Evolutionary conservation across 202 grass and related monocot genomes (phyloP).

Genomic region (Carex arenaria): DNA sequence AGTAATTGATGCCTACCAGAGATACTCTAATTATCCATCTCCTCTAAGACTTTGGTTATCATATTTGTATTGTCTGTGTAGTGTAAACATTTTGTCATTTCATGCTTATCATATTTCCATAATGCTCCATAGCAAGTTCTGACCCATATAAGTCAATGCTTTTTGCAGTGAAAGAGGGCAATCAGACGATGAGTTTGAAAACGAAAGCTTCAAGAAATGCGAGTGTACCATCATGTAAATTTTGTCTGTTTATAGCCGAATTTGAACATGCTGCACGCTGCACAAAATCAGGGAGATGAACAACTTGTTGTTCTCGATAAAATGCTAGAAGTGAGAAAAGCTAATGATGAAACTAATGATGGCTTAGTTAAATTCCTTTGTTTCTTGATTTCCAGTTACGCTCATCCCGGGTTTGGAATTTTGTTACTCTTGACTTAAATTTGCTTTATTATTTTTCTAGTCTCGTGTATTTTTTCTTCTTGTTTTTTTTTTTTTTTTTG

Average conservation of each 20-base stretch:
- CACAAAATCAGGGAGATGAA: slow-evolving; percentile 4
- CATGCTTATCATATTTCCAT: neutral
- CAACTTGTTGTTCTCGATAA: slow-evolving; percentile 2
- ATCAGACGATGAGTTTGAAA: slow-evolving; percentile 71
- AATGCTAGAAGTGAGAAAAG: slow-evolving; percentile 20
- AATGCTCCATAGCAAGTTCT: neutral
- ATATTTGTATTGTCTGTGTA: neutral
- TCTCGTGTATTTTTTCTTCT: neutral
- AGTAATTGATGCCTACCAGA: neutral
- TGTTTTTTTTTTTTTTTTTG: neutral
- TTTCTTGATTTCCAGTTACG: slow-evolving; percentile 27
- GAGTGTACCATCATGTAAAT: slow-evolving; percentile 79
- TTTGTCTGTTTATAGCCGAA: slow-evolving; percentile 11
- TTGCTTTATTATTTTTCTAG: neutral
- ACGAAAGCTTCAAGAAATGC: slow-evolving; percentile 69
- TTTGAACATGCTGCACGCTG: slow-evolving; percentile 1
- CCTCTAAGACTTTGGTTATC: neutral
- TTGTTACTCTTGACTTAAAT: slow-evolving; percentile 30
- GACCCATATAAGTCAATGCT: neutral
- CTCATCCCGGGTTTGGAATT: slow-evolving; percentile 39
- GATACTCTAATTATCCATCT: neutral
- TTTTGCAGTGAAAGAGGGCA: slow-evolving; percentile 58
- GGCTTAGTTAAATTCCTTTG: slow-evolving; percentile 27
- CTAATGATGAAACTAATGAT: slow-evolving; percentile 18
- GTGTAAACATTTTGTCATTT: neutral